Base-by-base conservation (phyloP, 495 filamentous ascomycete species). In the Geoglossum glabrum region DNA sequence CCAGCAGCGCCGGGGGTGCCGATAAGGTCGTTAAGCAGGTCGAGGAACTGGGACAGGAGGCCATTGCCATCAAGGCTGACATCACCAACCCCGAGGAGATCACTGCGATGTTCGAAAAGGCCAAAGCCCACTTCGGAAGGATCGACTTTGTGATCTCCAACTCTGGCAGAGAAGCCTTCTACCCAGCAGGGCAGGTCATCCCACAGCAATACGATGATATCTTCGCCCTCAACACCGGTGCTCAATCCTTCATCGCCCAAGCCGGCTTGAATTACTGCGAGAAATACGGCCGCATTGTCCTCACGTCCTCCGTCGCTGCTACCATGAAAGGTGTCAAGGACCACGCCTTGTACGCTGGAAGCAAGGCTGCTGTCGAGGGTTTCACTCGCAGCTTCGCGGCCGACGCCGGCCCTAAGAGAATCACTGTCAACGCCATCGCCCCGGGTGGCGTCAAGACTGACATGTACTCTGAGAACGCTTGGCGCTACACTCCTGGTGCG, bases 381-480 rank as follows among this genome's bases (percentile, higher is more conserved):
- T 82, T 90, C 66, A 80, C 81, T 60, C 81, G 85, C 67, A 76
- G 75, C 57, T 85, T 90, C 64, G 78, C 85, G 2, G 73, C 78
- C 4, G 86, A 90, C 66, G 85, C 81, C 62, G 85, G 85, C 17
- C 74, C 74, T 64, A 79, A 79, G 68, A 77, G 78, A 50, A 85
- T 86, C 68, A 89, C 84, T 0, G 84, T 87, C 59, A 87, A 88
- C 58, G 80, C 79, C 1, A 78, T 90, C 40, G 84, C 85, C 0
- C 85, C 85, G 0, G 85, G 83, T 17, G 85, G 84, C 9, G 79
- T 87, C 67, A 87, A 87, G 78, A 81, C 75, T 34, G 85, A 90
- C 64, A 90, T 88, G 85, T 86, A 77, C 68, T 69, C 77, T 31
- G 72, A 78, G 61, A 81, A 81, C 63, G 74, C 78, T 6, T 81